A percentile compares a stretch with the other conserved stretches of the same genome.
Evolutionary conservation across 176 grass and related monocot species (phyloP).

Genomic region (Hsuehochloa calcarea): DNA sequence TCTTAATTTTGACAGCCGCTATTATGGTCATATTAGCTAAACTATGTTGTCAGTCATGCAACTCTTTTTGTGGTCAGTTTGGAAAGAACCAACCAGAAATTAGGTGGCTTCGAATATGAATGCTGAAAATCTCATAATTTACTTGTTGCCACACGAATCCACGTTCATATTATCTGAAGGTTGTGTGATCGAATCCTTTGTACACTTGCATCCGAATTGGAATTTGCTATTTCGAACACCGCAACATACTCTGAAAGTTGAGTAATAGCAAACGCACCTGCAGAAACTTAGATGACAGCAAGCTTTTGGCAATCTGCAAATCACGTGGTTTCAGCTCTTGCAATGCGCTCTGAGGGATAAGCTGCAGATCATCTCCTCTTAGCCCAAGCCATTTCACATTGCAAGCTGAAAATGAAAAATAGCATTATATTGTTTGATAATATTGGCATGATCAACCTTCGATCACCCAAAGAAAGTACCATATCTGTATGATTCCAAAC

Average conservation of each 20-base stretch:
- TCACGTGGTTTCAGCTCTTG: constrained; percentile 72
- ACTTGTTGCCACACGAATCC: not conserved
- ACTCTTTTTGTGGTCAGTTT: not conserved
- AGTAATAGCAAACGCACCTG: constrained; percentile 48
- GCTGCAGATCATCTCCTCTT: constrained; percentile 70
- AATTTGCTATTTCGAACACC: not conserved
- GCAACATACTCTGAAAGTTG: constrained; percentile 9
- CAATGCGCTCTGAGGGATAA: constrained; percentile 65
- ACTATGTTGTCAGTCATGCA: not conserved
- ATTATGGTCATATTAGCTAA: not conserved
- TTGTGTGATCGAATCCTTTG: not conserved
- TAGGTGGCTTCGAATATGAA: not conserved
- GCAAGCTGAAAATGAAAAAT: constrained; percentile 68
- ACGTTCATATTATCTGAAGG: not conserved
- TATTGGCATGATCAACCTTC: not conserved
- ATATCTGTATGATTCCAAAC: constrained; percentile 95
- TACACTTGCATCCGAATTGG: not conserved
- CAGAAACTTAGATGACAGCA: constrained; percentile 74
- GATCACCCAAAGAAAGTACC: constrained; percentile 42
- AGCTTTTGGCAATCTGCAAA: constrained; percentile 72
- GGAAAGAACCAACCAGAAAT: not conserved
- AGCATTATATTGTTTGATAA: not conserved
- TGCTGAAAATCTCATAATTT: not conserved
- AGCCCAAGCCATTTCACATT: constrained; percentile 96
- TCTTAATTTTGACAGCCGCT: not conserved